Evolutionary conservation across 163 green algal genomes (phyloP).

Genomic region (Trebouxiophyceae sp.): DNA sequence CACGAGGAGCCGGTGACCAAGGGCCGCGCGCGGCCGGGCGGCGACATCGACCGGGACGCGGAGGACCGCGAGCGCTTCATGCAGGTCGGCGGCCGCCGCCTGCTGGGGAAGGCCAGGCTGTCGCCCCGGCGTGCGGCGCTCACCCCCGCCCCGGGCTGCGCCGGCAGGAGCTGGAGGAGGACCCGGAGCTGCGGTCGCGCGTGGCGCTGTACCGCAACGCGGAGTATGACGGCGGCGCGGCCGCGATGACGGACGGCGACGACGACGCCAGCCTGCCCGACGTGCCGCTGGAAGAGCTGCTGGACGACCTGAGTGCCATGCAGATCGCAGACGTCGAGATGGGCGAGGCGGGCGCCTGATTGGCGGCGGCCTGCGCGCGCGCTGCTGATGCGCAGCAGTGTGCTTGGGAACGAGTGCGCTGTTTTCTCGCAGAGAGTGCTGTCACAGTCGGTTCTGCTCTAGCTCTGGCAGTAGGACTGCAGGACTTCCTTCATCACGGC

Average conservation of each 20-base stretch:
- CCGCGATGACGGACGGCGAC: slow-evolving; percentile 22
- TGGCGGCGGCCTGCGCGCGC: no score
- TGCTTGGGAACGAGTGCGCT: no score
- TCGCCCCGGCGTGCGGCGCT: no score
- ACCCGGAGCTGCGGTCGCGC: slow-evolving; percentile 76
- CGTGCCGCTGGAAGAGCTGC: slow-evolving; percentile 80
- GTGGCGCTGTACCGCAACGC: slow-evolving; percentile 71
- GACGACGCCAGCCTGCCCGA: slow-evolving; percentile 24
- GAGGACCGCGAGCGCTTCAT: slow-evolving; percentile 84
- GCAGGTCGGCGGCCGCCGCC: no score
- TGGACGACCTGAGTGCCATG: slow-evolving; percentile 81
- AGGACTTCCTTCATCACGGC: slow-evolving; percentile 80
- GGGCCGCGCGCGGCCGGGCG: not conserved
- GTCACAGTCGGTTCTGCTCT: not conserved
- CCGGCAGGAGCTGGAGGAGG: slow-evolving; percentile 88
- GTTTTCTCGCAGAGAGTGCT: no score
- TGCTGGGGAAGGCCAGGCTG: no score
- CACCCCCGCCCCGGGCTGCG: no score
- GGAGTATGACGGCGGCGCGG: slow-evolving; percentile 1
- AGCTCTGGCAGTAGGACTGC: slow-evolving; percentile 37
- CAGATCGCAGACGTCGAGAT: slow-evolving; percentile 33
- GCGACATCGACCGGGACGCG: slow-evolving; percentile 5
- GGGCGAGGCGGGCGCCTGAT: no score
- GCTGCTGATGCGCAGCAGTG: no score
- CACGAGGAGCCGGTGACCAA: slow-evolving; percentile 22